Percentiles rank a stretch among this genome's conserved stretches.
Conservation (phyloP, 225 moss, liverwort and hornwort genomes). For the Straminergon stramineum region DNA sequence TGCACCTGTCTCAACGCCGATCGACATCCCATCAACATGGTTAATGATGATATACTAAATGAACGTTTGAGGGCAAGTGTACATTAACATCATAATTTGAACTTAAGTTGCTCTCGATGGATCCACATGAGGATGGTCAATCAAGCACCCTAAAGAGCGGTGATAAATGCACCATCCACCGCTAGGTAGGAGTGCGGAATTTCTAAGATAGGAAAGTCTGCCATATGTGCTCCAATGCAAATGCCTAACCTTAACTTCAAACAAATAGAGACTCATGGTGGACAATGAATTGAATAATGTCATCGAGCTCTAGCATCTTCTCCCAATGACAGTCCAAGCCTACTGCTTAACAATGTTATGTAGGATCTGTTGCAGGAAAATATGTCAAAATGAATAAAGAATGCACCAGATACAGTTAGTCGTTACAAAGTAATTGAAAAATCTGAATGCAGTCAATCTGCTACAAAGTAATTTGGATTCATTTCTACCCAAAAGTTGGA, state of each 20-base stretch:
- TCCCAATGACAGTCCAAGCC: background rate
- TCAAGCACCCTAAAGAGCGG: background rate
- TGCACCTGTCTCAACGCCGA: background rate
- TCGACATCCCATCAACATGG: background rate
- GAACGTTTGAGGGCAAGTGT: background rate
- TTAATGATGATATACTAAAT: background rate
- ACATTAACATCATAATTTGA: background rate
- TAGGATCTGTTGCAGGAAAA: background rate
- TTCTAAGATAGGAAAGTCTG: background rate
- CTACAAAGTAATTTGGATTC: background rate
- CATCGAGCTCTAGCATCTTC: background rate
- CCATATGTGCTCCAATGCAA: background rate
- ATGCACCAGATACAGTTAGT: too few species aligned
- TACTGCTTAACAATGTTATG: background rate
- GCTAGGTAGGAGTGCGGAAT: background rate
- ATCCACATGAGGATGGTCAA: background rate
- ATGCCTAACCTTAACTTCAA: background rate
- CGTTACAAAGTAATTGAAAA: too few species aligned
- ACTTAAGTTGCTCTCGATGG: background rate
- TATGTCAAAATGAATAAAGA: background rate
- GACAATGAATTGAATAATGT: background rate
- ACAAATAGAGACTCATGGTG: background rate
- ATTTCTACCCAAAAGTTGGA: background rate
- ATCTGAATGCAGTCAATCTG: background rate
- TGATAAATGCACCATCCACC: background rate